Conservation (phyloP, 2,329 filamentous ascomycete genomes). For the Aspergillus quadricinctus region DNA sequence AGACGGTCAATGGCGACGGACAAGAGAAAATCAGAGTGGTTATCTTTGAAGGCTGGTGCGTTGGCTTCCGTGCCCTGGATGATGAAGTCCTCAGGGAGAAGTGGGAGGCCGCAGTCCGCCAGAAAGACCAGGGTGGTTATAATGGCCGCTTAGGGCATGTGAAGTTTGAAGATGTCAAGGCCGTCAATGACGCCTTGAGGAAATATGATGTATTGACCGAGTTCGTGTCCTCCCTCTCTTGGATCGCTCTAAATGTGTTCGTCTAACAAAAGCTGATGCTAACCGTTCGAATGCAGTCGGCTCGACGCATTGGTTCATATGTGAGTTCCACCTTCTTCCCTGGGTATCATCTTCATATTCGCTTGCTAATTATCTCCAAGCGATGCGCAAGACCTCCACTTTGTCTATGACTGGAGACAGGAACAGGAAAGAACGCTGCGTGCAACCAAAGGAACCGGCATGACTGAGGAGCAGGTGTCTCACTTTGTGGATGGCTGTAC, state of each 20-base stretch:
- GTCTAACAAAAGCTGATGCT: conserved; percentile 3
- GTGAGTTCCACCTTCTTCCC: conserved; percentile 31
- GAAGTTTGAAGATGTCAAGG: conserved; percentile 51
- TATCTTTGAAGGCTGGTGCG: conserved; percentile 86
- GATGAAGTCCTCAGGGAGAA: conserved; percentile 52
- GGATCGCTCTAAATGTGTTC: neutral
- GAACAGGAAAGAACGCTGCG: conserved; percentile 74
- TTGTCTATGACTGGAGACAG: conserved; percentile 79
- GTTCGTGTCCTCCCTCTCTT: conserved; percentile 21
- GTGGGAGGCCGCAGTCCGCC: conserved; percentile 46
- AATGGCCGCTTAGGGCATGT: conserved; percentile 51
- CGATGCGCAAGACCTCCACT: conserved; percentile 67
- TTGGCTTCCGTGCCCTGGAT: conserved; percentile 70
- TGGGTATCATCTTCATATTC: neutral
- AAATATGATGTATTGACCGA: conserved; percentile 58
- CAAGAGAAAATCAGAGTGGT: conserved; percentile 54
- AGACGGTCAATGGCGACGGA: conserved; percentile 41
- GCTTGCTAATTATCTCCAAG: conserved; percentile 21
- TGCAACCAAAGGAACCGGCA: conserved; percentile 64
- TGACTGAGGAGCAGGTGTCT: conserved; percentile 75
- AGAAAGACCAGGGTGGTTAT: conserved; percentile 48
- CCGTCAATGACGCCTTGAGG: conserved; percentile 56
- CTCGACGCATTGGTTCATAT: conserved; percentile 63
- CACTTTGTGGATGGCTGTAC: conserved; percentile 67
- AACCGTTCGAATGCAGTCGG: conserved; percentile 31